These are phyloP conservation scores for Phytophthora colocasiae DNA, from an alignment of 352 stramenopile species.

Conservation along the genomic window DNA sequence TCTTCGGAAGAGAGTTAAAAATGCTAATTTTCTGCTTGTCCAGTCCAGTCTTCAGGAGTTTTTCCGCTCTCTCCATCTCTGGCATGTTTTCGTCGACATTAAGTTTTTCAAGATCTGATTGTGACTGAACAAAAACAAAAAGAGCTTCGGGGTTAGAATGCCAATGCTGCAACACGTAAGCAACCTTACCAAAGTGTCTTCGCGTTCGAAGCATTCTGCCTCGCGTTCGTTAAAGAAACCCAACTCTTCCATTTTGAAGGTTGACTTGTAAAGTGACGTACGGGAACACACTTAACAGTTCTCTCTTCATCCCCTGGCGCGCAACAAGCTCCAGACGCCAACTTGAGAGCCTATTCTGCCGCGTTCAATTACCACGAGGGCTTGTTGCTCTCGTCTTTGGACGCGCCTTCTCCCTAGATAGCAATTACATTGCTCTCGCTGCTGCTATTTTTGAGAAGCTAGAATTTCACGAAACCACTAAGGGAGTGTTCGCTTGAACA, in stretches of 20 bases:
- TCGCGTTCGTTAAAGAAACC: slow-evolving; percentile 86
- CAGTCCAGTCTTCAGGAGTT: slow-evolving; percentile 77
- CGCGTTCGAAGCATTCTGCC: slow-evolving; percentile 84
- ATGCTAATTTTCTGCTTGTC: slow-evolving; percentile 87
- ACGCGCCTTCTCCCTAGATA: slow-evolving; percentile 34
- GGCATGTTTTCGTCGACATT: slow-evolving; percentile 87
- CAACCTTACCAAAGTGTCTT: slow-evolving; percentile 75
- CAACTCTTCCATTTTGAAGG: slow-evolving; percentile 75
- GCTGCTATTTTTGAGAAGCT: slow-evolving; percentile 37
- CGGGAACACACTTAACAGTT: slow-evolving; percentile 21
- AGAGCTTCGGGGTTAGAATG: neutral
- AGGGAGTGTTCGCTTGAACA: slow-evolving; percentile 1
- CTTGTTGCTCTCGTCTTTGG: slow-evolving; percentile 19
- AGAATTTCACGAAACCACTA: slow-evolving; percentile 32
- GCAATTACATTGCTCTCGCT: slow-evolving; percentile 8
- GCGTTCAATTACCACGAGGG: slow-evolving; percentile 21
- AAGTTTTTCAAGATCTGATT: slow-evolving; percentile 86
- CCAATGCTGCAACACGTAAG: neutral
- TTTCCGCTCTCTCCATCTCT: slow-evolving; percentile 81
- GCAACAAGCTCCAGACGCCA: slow-evolving; percentile 23
- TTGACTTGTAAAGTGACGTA: slow-evolving; percentile 23
- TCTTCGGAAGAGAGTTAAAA: slow-evolving; percentile 69
- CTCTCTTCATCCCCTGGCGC: slow-evolving; percentile 53
- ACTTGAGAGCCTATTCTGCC: slow-evolving; percentile 21
- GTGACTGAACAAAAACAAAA: slow-evolving; percentile 48